A percentile compares a stretch with the other conserved stretches of the same genome.
phyloP scores from a whole-genome alignment of 768 basidiomycete genomes.

The Termitomyces sp. region DNA sequence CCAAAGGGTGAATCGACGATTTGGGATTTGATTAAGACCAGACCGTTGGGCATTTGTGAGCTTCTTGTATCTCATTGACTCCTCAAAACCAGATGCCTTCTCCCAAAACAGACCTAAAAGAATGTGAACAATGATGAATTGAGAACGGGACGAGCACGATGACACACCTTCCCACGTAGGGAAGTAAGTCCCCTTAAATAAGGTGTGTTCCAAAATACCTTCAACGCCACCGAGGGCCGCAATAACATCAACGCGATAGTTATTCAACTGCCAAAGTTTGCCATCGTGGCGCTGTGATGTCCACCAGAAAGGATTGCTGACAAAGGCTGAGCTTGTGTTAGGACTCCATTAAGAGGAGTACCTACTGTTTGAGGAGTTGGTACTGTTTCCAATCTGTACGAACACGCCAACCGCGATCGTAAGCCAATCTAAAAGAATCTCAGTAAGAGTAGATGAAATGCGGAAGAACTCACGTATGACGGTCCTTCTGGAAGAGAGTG shows the following conservation, averaged over 20 bases:
- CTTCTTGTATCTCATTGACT: slow-evolving; percentile 94
- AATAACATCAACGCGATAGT: slow-evolving; percentile 98
- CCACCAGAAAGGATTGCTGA: slow-evolving; percentile 98
- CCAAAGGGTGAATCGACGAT: slow-evolving; percentile 99
- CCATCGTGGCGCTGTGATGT: slow-evolving; percentile 96
- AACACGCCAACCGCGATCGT: slow-evolving; percentile 98
- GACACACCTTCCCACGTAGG: slow-evolving; percentile 87
- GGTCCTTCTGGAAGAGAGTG: slow-evolving; percentile 97
- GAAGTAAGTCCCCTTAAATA: slow-evolving; percentile 98
- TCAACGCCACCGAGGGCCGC: slow-evolving; percentile 97
- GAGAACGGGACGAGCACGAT: background rate
- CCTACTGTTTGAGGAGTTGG: slow-evolving; percentile 85
- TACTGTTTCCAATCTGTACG: slow-evolving; percentile 98
- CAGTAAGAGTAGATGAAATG: slow-evolving; percentile 28
- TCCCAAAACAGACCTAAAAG: slow-evolving; percentile 87
- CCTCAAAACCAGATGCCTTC: slow-evolving; percentile 96
- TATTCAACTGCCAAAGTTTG: slow-evolving; percentile 95
- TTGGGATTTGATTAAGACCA: slow-evolving; percentile 96
- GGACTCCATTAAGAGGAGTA: slow-evolving; percentile 7
- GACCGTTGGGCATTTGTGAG: slow-evolving; percentile 98
- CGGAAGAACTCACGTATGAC: slow-evolving; percentile 63
- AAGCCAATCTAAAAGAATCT: slow-evolving; percentile 49
- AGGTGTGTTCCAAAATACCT: slow-evolving; percentile 91
- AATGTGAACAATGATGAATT: slow-evolving; percentile 1
- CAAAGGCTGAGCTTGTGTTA: slow-evolving; percentile 2